These are phyloP conservation scores for Talaromyces sp. DNA, from an alignment of 2,329 filamentous ascomycete genomes.

Conservation along the genomic window DNA sequence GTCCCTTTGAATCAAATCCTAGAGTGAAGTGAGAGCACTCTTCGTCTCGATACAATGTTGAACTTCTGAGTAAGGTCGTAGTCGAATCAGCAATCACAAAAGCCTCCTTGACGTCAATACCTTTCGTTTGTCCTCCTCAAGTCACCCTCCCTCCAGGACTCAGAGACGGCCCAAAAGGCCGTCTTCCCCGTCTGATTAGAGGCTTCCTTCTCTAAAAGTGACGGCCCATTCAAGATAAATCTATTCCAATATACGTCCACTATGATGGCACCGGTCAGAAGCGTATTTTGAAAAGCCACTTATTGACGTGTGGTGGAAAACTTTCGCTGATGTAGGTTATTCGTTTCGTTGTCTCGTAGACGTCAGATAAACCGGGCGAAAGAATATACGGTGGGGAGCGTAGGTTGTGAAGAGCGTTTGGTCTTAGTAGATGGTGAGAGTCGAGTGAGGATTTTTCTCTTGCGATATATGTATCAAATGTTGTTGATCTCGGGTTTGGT, in stretches of 20 bases:
- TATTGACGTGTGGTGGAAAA: not conserved
- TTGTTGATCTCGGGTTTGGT: not conserved
- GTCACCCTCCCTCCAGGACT: conserved; percentile 28
- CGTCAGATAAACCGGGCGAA: not conserved
- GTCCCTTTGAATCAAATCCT: not conserved
- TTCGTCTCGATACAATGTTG: not conserved
- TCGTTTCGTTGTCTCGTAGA: not conserved
- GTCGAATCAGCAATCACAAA: conserved; percentile 2
- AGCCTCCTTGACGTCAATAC: not conserved
- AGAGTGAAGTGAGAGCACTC: not conserved
- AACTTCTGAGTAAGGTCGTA: not conserved
- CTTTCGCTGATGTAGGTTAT: not conserved
- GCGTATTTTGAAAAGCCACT: not conserved
- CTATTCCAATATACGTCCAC: not conserved
- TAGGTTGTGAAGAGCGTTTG: not conserved
- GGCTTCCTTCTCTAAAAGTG: conserved; percentile 17
- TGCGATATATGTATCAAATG: not conserved
- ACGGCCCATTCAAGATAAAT: conserved; percentile 10
- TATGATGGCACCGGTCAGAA: not conserved
- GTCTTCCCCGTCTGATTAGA: conserved; percentile 26
- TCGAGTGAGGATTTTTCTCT: not conserved
- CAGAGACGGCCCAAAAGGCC: conserved; percentile 35
- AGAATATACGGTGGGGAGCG: not conserved
- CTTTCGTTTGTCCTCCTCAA: conserved; percentile 12
- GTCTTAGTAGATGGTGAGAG: not conserved